Evolutionary conservation across 2,329 filamentous ascomycete species (phyloP).

Genomic region (Gyromitra esculenta): DNA sequence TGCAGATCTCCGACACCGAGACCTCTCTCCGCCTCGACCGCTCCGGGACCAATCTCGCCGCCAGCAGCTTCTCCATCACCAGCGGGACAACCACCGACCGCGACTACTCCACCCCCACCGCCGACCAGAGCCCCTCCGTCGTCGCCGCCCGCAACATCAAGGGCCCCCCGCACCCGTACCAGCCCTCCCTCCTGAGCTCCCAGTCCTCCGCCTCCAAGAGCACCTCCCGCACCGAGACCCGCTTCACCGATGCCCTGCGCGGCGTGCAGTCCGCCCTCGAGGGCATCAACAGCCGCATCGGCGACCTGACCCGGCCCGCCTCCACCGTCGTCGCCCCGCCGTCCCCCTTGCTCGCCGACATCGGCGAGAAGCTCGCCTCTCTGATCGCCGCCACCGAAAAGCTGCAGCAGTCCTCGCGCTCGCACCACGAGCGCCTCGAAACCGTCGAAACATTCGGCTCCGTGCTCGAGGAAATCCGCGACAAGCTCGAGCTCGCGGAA

Average conservation of each 20-base stretch:
- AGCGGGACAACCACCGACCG: slow-evolving; percentile 52
- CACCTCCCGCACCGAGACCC: background rate
- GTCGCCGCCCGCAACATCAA: slow-evolving; percentile 18
- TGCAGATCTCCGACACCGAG: slow-evolving; percentile 38
- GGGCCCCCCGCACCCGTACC: slow-evolving; percentile 3
- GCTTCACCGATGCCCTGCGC: background rate
- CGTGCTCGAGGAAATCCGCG: slow-evolving; percentile 48
- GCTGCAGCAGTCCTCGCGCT: slow-evolving; percentile 22
- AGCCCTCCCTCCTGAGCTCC: slow-evolving; percentile 32
- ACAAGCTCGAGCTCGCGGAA: slow-evolving; percentile 49
- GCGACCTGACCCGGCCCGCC: background rate
- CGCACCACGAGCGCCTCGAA: slow-evolving; percentile 47
- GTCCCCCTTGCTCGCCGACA: slow-evolving; percentile 14
- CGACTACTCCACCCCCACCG: slow-evolving; percentile 27
- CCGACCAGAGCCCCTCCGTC: slow-evolving; percentile 36
- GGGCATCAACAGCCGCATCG: background rate
- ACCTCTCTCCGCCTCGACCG: slow-evolving; percentile 35
- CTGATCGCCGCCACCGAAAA: slow-evolving; percentile 15
- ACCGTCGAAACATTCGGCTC: slow-evolving; percentile 46
- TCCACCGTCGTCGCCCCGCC: background rate
- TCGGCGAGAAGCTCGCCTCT: slow-evolving; percentile 15
- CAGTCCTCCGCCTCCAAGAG: slow-evolving; percentile 22
- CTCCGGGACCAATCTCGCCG: slow-evolving; percentile 29
- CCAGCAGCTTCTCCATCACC: slow-evolving; percentile 41
- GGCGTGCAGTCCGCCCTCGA: slow-evolving; percentile 4